Evolutionary conservation across 257 asterid species (phyloP).

Genomic region (Verbascum thapsus): DNA sequence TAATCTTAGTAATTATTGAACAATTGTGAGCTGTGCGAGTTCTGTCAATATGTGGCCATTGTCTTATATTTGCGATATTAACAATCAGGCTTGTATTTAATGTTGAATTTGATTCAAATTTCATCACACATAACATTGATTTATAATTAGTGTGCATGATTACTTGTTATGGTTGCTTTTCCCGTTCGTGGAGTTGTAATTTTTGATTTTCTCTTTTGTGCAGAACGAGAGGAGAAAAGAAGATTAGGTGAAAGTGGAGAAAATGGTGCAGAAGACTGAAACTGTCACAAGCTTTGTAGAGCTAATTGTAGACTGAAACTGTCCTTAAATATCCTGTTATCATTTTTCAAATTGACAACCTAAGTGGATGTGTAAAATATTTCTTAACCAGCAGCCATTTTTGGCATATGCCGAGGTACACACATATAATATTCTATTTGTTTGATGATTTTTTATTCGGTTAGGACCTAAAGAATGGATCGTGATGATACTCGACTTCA

Average conservation of each 20-base stretch:
- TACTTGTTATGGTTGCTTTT: conserved; percentile 10
- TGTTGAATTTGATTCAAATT: background rate
- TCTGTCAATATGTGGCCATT: background rate
- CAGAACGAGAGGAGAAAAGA: conserved; percentile 56
- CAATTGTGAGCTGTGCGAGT: too few species aligned
- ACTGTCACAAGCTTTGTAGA: background rate
- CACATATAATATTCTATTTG: background rate
- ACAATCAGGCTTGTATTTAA: background rate
- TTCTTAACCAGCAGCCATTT: background rate
- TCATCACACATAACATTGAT: conserved; percentile 9
- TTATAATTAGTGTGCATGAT: background rate
- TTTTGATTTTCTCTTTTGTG: conserved; percentile 25
- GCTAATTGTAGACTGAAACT: background rate
- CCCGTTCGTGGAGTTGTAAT: conserved; percentile 3
- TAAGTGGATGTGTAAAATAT: background rate
- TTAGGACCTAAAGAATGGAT: background rate
- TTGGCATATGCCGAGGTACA: background rate
- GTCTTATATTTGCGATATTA: background rate
- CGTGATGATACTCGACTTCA: too few species aligned
- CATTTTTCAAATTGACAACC: background rate
- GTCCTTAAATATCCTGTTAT: background rate
- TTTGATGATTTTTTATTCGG: background rate
- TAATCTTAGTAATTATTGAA: too few species aligned
- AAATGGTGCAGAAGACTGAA: conserved; percentile 45
- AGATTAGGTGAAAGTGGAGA: conserved; percentile 36